Evolutionary conservation across 495 filamentous ascomycete genomes (phyloP).

Genomic region (Lasiosphaeris hirsuta): DNA sequence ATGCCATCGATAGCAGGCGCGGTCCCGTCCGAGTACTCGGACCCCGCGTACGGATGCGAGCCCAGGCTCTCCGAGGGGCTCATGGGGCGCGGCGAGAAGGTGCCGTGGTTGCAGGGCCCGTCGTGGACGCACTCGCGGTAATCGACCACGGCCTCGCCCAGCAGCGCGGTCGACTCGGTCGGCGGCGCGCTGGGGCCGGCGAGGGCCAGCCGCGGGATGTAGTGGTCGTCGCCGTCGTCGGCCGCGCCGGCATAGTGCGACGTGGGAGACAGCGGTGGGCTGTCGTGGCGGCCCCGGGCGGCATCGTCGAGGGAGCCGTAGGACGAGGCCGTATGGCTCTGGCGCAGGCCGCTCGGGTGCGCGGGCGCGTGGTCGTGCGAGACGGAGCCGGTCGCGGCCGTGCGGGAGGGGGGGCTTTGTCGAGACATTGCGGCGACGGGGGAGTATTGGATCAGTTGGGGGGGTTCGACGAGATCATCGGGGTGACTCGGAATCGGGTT

Average conservation of each 20-base stretch:
- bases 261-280: slow-evolving; percentile 17
- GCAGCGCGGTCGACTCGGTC: slow-evolving; percentile 44
- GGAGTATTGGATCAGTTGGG: not conserved
- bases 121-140: slow-evolving; percentile 38
- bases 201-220: not conserved
- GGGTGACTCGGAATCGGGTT: not conserved
- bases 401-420: not conserved
- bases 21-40: slow-evolving; percentile 22
- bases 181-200: slow-evolving; percentile 29
- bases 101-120: slow-evolving; percentile 67
- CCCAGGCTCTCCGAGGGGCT: slow-evolving; percentile 46
- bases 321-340: slow-evolving; percentile 41
- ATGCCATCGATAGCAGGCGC: slow-evolving; percentile 17
- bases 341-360: slow-evolving; percentile 43
- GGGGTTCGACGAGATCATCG: slow-evolving; percentile 3
- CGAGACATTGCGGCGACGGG: slow-evolving; percentile 12
- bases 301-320: slow-evolving; percentile 24
- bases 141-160: slow-evolving; percentile 23
- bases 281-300: not conserved
- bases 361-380: slow-evolving; percentile 34
- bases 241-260: slow-evolving; percentile 10
- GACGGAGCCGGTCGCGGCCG: not conserved
- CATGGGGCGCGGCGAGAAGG: slow-evolving; percentile 67
- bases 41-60: slow-evolving; percentile 18
- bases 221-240: no score